Conservation (phyloP, 2,329 filamentous ascomycete genomes). For the Cercospora sp. region DNA sequence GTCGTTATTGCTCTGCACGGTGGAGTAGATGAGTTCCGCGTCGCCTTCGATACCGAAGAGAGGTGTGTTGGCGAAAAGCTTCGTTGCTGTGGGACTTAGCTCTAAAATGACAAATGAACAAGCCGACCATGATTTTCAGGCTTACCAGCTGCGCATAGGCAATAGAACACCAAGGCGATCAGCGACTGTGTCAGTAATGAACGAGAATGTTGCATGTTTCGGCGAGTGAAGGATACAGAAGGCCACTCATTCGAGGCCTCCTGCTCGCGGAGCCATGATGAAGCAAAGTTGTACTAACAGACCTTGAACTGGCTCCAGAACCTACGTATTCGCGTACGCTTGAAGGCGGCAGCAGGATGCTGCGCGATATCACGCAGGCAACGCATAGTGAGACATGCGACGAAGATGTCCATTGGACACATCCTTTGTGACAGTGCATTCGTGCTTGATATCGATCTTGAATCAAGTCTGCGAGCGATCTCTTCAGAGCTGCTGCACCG, state of each 20-base stretch:
- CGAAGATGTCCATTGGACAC: neutral
- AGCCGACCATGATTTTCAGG: neutral
- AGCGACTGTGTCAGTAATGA: neutral
- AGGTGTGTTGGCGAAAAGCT: neutral
- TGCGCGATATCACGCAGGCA: neutral
- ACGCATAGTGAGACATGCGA: neutral
- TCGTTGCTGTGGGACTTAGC: neutral
- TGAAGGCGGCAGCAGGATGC: too few species aligned
- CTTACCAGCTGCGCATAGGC: neutral
- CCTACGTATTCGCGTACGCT: neutral
- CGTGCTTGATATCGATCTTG: neutral
- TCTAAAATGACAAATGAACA: neutral
- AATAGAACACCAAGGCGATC: neutral
- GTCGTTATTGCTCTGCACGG: constrained; percentile 18
- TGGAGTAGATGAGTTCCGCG: constrained; percentile 31
- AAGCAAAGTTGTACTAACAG: neutral
- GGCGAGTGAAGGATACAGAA: neutral
- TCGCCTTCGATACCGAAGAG: constrained; percentile 21
- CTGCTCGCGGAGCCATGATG: neutral
- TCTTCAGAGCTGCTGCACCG: constrained; percentile 12
- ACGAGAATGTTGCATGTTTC: neutral
- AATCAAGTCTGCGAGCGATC: neutral
- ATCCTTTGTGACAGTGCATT: neutral
- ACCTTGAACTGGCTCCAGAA: neutral
- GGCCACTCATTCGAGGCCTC: neutral